Evolutionary conservation across 352 stramenopile genomes (phyloP).

Genomic region (Peronosclerospora sorghi): DNA sequence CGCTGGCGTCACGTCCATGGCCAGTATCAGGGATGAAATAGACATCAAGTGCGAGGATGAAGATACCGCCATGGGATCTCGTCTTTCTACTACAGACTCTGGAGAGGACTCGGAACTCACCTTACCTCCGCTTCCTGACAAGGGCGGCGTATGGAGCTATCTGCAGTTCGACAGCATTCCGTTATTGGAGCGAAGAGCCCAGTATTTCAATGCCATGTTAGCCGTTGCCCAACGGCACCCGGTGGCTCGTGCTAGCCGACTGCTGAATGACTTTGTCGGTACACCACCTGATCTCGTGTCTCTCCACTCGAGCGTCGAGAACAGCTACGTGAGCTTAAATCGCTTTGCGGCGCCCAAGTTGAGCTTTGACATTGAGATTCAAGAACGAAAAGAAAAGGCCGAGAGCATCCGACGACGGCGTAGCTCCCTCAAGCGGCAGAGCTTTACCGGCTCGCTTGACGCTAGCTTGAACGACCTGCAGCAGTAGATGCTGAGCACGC

Average conservation of each 20-base stretch:
- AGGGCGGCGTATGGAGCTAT: constrained; percentile 64
- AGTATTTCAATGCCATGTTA: constrained; percentile 62
- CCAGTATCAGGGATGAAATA: constrained; percentile 20
- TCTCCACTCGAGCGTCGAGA: constrained; percentile 42
- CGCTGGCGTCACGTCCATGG: constrained; percentile 18
- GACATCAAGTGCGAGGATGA: constrained; percentile 10
- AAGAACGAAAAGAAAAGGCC: constrained; percentile 65
- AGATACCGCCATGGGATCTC: constrained; percentile 4
- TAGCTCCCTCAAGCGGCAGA: constrained; percentile 33
- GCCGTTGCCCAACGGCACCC: constrained; percentile 38
- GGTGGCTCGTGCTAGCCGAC: constrained; percentile 30
- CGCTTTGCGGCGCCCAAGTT: constrained; percentile 62
- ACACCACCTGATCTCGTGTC: constrained; percentile 48
- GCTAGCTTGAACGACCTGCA: constrained; percentile 7
- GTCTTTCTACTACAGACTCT: constrained; percentile 17
- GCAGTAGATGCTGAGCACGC: constrained; percentile 6
- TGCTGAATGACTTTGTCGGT: constrained; percentile 64
- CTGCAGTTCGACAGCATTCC: constrained; percentile 51
- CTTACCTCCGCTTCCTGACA: constrained; percentile 51
- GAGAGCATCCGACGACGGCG: constrained; percentile 45
- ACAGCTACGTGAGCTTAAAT: constrained; percentile 70
- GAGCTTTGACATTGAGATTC: constrained; percentile 54
- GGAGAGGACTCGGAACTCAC: constrained; percentile 7
- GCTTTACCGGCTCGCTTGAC: constrained; percentile 22
- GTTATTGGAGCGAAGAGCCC: constrained; percentile 45